Percentiles rank a stretch among this genome's conserved stretches.
phyloP scores from a whole-genome alignment of 306 rosid genomes.

The Urtica urens region DNA sequence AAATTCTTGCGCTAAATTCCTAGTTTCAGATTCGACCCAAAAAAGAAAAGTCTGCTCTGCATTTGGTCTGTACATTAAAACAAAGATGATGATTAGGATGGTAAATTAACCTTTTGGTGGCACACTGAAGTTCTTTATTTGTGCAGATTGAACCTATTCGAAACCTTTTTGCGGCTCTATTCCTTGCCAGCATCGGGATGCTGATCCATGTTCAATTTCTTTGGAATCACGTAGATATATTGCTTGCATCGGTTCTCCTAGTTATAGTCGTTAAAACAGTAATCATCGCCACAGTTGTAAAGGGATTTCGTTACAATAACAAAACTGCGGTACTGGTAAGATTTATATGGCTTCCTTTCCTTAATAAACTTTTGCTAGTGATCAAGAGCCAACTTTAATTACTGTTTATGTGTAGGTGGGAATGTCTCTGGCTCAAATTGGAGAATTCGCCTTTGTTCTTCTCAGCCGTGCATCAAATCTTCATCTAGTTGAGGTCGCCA shows the following conservation, averaged over 20 bases:
- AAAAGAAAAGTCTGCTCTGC: too few relatives aligned
- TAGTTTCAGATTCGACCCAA: too few relatives aligned
- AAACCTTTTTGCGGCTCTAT: slow-evolving; percentile 90
- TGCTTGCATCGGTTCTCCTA: slow-evolving; percentile 87
- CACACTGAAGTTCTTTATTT: slow-evolving; percentile 14
- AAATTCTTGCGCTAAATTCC: too few relatives aligned
- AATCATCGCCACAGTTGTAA: slow-evolving; percentile 67
- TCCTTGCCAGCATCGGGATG: slow-evolving; percentile 99
- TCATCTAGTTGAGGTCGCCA: slow-evolving; percentile 79
- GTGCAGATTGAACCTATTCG: slow-evolving; percentile 95
- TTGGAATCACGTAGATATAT: slow-evolving; percentile 94
- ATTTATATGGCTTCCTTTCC: slow-evolving; percentile 6
- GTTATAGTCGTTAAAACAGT: slow-evolving; percentile 80
- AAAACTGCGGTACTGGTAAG: slow-evolving; percentile 88
- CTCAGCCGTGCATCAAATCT: slow-evolving; percentile 98
- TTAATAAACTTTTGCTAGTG: neutral
- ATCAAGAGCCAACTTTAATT: slow-evolving; percentile 15
- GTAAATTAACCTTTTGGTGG: neutral
- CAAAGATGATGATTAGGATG: too few relatives aligned
- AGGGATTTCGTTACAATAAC: slow-evolving; percentile 91
- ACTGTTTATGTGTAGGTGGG: slow-evolving; percentile 69
- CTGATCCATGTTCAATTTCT: slow-evolving; percentile 96
- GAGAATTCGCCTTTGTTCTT: slow-evolving; percentile 97
- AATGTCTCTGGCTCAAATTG: slow-evolving; percentile 95
- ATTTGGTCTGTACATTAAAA: too few relatives aligned